Evolutionary conservation across 1,139 yeast genomes (phyloP), one percentile per base, ranked within the genome.

Genomic region (Yamadazyma oceani): DNA sequence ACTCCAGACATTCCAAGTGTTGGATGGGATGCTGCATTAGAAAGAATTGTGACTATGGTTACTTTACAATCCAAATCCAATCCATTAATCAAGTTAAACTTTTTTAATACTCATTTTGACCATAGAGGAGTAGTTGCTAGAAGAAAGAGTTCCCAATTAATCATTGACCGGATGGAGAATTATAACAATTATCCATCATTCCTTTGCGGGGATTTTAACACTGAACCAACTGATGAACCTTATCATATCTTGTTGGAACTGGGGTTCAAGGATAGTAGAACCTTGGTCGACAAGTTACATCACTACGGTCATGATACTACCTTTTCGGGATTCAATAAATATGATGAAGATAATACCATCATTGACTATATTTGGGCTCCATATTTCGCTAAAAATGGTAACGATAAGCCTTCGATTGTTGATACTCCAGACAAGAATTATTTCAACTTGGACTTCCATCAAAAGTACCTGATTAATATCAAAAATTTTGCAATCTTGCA

Each of bases 31-130:
- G 82, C 82, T 3, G 70, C 66, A 13, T 64, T 68, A 38, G 60
- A 65, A 14, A 61, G 82, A 38, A 73, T 77, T 21, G 72, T 65
- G n/a, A 67, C 78, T 5, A 66, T 65, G 61, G 72, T 63, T 2
- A 66, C 72, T 10, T 57, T 70, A 38, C 61, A 59, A 49, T 60
- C 60, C 38, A 51, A 46, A 28, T 37, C 55, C 35, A 51, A 55
- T 34, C 64, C 66, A 1, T 38, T 51, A 17, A 48, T 58, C 12
- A 52, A 48, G 23, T 44, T 62, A 23, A 76, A 76, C 43, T 66
- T 76, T 17, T 74, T 73, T 57, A 75, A 75, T 51, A 79, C 85
- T 9, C 85, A 79, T 54, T 68, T 77, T 51, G 85, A 79, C 50
- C 82, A 78, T 45, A 54, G 59, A 31, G 85, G 85, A 1, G 59